Conservation (phyloP, 305 asterid genomes). For the Fraxinus paxiana region DNA sequence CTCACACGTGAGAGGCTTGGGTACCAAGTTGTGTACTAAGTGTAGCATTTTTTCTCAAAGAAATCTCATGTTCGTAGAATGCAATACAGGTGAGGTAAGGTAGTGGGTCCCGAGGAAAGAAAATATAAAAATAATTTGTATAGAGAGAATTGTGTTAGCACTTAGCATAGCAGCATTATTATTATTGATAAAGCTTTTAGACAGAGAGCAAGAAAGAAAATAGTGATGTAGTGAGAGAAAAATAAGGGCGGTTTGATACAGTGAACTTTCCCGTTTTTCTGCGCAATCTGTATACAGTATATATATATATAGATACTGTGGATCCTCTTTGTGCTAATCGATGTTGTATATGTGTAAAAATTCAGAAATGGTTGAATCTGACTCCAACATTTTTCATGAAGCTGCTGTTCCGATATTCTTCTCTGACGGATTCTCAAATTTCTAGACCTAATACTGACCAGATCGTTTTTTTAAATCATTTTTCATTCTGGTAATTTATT, state of each 20-base stretch:
- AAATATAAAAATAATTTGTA: conserved; percentile 26
- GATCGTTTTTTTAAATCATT: conserved; percentile 24
- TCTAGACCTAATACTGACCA: conserved; percentile 37
- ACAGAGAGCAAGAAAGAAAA: conserved; percentile 22
- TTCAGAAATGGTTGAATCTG: conserved; percentile 64
- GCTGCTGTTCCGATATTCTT: conserved; percentile 55
- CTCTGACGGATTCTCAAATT: conserved; percentile 13
- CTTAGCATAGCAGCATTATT: not conserved
- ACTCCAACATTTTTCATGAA: conserved; percentile 60
- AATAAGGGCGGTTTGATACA: conserved; percentile 37
- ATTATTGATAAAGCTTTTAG: conserved; percentile 29
- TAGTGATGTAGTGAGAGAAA: conserved; percentile 31
- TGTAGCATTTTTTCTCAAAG: no score
- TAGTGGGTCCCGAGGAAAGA: conserved; percentile 16
- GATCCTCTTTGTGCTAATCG: conserved; percentile 38
- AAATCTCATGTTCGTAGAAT: not conserved
- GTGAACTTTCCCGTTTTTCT: conserved; percentile 36
- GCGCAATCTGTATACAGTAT: conserved; percentile 23
- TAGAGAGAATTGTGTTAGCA: conserved; percentile 12
- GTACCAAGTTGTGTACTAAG: no score
- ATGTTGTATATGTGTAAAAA: conserved; percentile 33
- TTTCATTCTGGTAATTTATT: conserved; percentile 9
- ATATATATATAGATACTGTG: conserved; percentile 35
- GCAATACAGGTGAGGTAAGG: conserved; percentile 18
- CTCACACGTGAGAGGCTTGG: no score